These are phyloP conservation scores for Scleroderma citrinum DNA, from an alignment of 768 basidiomycete genomes.

Conservation along the genomic window DNA sequence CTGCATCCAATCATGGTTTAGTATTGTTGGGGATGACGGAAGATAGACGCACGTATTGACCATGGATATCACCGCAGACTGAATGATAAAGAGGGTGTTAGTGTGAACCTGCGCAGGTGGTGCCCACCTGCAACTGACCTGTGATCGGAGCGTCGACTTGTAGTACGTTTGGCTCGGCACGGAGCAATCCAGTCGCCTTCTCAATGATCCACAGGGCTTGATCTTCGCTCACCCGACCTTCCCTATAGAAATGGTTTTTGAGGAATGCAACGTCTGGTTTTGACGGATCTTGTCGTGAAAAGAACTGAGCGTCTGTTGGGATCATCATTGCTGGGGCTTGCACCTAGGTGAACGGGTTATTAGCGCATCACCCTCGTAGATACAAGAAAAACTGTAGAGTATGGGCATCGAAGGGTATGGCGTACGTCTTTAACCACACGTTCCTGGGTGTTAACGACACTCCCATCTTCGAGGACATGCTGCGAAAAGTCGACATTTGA, in stretches of 20 bases:
- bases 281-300: conserved; percentile 69
- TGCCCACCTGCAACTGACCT: conserved; percentile 40
- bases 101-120: conserved; percentile 2
- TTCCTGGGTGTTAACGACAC: conserved; percentile 86
- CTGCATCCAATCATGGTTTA: conserved; percentile 32
- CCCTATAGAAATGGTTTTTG: conserved; percentile 98
- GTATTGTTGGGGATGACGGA: conserved; percentile 4
- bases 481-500: conserved; percentile 85
- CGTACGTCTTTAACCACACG: conserved; percentile 93
- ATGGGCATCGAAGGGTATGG: conserved; percentile 1
- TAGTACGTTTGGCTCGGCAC: conserved; percentile 82
- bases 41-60: conserved; percentile 80
- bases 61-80: conserved; percentile 98
- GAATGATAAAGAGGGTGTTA: conserved; percentile 4
- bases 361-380: conserved; percentile 1
- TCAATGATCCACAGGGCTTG: conserved; percentile 93
- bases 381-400: conserved; percentile 4
- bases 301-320: conserved; percentile 94
- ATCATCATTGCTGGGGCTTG: conserved; percentile 95
- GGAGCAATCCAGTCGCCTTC: conserved; percentile 78
- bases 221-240: conserved; percentile 89
- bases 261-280: conserved; percentile 96
- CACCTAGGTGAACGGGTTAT: conserved; percentile 46
- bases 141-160: conserved; percentile 97
- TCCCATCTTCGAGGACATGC: conserved; percentile 90